Conservation (phyloP, 2,329 filamentous ascomycete genomes). For the Fusarium albidum region DNA sequence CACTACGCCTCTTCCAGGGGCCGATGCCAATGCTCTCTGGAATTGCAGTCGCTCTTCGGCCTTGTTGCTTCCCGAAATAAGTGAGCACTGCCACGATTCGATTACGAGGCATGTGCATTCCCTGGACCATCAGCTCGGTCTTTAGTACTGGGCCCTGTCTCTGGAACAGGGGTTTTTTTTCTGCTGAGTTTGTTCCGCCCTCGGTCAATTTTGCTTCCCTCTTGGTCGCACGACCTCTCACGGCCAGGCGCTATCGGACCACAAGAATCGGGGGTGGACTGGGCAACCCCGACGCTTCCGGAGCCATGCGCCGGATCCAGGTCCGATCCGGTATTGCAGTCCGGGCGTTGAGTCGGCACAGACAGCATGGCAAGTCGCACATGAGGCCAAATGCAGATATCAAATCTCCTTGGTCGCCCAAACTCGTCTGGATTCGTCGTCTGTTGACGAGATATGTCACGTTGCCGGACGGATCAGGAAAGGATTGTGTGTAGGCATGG, state of each 20-base stretch:
- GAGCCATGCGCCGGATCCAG: conserved; percentile 15
- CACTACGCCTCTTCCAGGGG: background rate
- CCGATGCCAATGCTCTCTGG: background rate
- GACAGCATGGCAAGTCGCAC: conserved; percentile 7
- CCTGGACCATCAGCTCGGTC: conserved; percentile 12
- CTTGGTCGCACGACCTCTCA: conserved; percentile 13
- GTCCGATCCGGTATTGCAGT: conserved; percentile 21
- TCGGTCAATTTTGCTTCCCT: conserved; percentile 8
- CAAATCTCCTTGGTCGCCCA: conserved; percentile 8
- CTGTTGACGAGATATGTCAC: conserved; percentile 23
- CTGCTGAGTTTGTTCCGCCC: conserved; percentile 4
- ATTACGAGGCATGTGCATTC: conserved; percentile 23
- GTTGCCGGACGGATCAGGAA: conserved; percentile 17
- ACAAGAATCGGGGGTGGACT: conserved; percentile 17
- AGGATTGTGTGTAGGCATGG: background rate
- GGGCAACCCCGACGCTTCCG: conserved; percentile 36
- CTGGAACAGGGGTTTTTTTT: background rate
- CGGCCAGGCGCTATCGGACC: conserved; percentile 17
- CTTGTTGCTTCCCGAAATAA: conserved; percentile 18
- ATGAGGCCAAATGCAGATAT: conserved; percentile 4
- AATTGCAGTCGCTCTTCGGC: conserved; percentile 8
- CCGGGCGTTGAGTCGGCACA: conserved; percentile 9
- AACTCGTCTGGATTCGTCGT: conserved; percentile 24
- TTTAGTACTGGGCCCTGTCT: background rate
- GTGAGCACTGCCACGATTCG: conserved; percentile 26